Base-by-base conservation (phyloP, 176 grass and related monocot species). In the Phoenix roebelenii region DNA sequence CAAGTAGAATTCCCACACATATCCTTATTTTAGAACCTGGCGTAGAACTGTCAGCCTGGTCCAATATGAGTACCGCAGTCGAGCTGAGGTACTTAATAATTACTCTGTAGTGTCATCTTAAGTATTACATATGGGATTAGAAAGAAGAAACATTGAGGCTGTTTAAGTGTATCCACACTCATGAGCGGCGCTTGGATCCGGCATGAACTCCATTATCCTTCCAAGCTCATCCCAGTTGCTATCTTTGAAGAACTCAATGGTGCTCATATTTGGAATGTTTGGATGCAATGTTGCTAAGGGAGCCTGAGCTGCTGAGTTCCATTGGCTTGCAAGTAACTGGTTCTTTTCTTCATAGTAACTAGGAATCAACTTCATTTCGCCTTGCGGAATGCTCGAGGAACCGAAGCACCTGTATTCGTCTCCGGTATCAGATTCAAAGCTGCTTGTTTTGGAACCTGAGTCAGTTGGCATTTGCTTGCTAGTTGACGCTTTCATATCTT, bases 391-490 rank as follows among this genome's bases (percentile, higher is more conserved):
- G 22, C 16, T 18, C 3, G 63, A 28, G 15, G 64, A 18, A 16
- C 26, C 60, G 51, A 78, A 49, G 53, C 10, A 52, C 3, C 71
- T 77, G 72, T 78, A 76, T 57, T 83, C 85, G 56, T 88, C 75
- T 19, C 76, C 62, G 16, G 70, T 60, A 1, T 86, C 82, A 0
- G 79, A 89, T 52, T 81, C 79, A 56, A 82, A 77, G 73, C 90
- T 95, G 49, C 80, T 87, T 1, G 77, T 78, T 65, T 88, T 86
- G 16, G 83, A 79, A 48, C 62, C 81, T 49, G 85, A 89, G 12
- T 80, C 83, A 1, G 74, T 74, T 24, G 59, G 51, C 2, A 55
- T 67, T 49, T 74, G 61, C 50, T 50, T 3, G 51, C 23, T 15
- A 0, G 39, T 50, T 15, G 76, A 32, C 58, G 67, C 48, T 77